Evolutionary conservation across 305 asterid species (phyloP), one percentile per base, ranked within the genome.

Genomic region (Striga hermonthica): DNA sequence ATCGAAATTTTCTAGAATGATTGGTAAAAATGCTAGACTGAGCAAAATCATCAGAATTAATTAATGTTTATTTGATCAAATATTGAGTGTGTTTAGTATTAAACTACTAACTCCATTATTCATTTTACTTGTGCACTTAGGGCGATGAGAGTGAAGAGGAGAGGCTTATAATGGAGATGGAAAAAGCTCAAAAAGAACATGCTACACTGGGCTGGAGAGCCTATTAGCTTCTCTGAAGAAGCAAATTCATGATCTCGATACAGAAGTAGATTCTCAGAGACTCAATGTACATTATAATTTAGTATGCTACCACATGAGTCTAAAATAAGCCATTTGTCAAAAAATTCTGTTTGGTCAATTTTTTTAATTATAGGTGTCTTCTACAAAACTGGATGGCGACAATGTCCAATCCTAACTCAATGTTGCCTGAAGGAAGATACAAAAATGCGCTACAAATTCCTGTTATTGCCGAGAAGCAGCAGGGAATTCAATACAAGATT

Each of bases 401-500:
- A 75, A 65, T 76, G 87, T 76, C 54, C 88, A 88, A 70, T 78
- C 84, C 39, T 92, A 93, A 80, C 99, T 88, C 77, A 80, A 85
- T 58, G 59, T 64, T 58, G 95, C 95, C 41, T 88, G 92, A 63
- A 57, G 28, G 80, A 93, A 93, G 77, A 86, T 93, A 74, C 88
- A 83, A 80, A 95, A 90, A 80, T 74, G 91, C 72, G 99, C 90
- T 81, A 82, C 89, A 84, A 77, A 90, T 93, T 66, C 66, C 78
- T 72, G 67, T 80, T 73, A 90, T 93, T 70, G 79, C 83, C 71
- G 90, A 86, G 82, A 83, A 87, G 70, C 99, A 90, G 80, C 83
- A 90, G 76, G 76, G 52, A 55, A 79, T 93, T 74, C 86, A 86
- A 68, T 76, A 81, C 70, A 88, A 75, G 73, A 81, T 93, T 64